phyloP scores from a whole-genome alignment of 2,329 filamentous ascomycete species.

The Talaromyces sp. region DNA sequence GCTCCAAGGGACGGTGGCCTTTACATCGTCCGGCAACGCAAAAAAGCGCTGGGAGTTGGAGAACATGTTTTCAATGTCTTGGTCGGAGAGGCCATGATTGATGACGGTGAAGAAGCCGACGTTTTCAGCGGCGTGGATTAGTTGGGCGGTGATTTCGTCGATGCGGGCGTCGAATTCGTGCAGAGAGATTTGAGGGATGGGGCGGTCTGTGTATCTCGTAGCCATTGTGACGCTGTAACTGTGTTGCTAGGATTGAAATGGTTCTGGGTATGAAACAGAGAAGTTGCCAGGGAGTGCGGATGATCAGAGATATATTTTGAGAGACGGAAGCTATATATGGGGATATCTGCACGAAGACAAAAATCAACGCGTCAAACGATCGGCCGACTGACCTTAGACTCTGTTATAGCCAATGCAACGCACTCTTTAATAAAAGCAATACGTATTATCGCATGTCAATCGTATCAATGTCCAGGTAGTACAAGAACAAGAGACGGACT shows the following conservation, averaged over 20 bases:
- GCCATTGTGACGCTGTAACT: conserved; percentile 21
- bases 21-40: conserved; percentile 49
- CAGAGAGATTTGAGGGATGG: conserved; percentile 54
- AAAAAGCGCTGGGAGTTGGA: conserved; percentile 53
- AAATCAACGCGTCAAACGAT: background rate
- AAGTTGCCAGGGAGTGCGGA: background rate
- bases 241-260: too few species aligned
- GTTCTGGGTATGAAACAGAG: too few species aligned
- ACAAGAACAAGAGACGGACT: background rate
- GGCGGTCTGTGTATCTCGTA: conserved; percentile 43
- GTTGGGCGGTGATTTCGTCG: conserved; percentile 51
- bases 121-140: conserved; percentile 55
- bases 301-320: background rate
- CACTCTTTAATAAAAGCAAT: background rate
- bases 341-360: background rate
- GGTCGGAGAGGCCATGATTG: conserved; percentile 52
- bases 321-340: background rate
- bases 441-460: background rate
- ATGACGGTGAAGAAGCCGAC: conserved; percentile 59
- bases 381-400: background rate
- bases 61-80: conserved; percentile 54
- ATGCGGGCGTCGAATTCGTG: conserved; percentile 52
- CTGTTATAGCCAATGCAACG: background rate
- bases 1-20: conserved; percentile 55
- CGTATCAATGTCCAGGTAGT: background rate